Evolutionary conservation across 768 basidiomycete genomes (phyloP), one percentile per base, ranked within the genome.

Genomic region (Ephemerocybe angulata): DNA sequence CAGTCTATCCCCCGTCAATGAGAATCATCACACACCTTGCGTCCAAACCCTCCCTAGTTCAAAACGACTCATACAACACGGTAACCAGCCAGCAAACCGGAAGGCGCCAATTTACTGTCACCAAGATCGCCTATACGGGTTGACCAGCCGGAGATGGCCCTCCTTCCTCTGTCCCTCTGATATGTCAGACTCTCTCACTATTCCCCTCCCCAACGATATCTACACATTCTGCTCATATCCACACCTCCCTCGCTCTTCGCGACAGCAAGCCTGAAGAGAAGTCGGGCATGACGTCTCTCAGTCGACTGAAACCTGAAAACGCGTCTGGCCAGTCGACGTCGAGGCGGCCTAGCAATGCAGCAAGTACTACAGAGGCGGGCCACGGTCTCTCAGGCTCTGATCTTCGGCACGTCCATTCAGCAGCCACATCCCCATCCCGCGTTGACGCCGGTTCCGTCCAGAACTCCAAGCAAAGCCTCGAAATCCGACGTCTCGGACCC

Each of bases 141-240:
- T 38, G 47, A 38, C 58, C 15, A 54, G 59, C 55, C 47, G 61
- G 53, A 46, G 54, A 57, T 44, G 53, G 38, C 1, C 59, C 56
- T 7, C 42, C 60, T 61, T 58, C 17, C 60, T 57, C 1, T 41
- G 28, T 17, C 56, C 63, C 29, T 62, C 64, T 5, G 63, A 64
- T 33, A 56, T 62, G 25, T 70, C 70, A 19, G 67, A 70, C 27
- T 48, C 59, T 4, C 49, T 61, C 25, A 68, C 65, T 69, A 1
- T 90, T 89, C 0, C 88, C 90, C 0, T 92, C 89, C 0, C 90
- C 90, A 0, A 90, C 90, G 0, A 75, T 89, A 10, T 89, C 90
- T 0, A 80, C 76, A 2, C 77, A 75, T 13, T 87, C 86, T 2
- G 76, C 80, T 0, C 80, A 83, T 90, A n/a, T 86, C 56, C 69